Evolutionary conservation across 495 filamentous ascomycete genomes (phyloP).

Genomic region (Hypoxylon intermedium): DNA sequence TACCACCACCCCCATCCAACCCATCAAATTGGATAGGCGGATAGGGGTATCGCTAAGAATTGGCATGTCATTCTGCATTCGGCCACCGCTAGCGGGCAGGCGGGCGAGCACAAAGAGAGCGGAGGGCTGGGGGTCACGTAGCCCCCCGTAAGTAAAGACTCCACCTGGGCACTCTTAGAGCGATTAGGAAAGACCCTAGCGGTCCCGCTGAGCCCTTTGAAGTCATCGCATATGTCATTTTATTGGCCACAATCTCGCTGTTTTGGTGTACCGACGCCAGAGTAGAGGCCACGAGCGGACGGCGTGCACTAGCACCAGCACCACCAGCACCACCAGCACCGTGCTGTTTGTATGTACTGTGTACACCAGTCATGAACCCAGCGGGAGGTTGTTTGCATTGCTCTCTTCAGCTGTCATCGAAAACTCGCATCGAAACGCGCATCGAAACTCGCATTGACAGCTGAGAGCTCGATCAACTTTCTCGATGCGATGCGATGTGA

Average conservation of each 20-base stretch:
- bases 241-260: conserved; percentile 30
- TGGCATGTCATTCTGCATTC: conserved; percentile 41
- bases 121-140: conserved; percentile 9
- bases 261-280: conserved; percentile 14
- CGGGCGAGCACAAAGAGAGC: conserved; percentile 17
- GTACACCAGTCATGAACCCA: not conserved
- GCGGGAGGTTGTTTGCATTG: not conserved
- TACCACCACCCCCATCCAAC: conserved; percentile 23
- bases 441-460: not conserved
- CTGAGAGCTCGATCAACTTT: not conserved
- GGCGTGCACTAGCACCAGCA: conserved; percentile 15
- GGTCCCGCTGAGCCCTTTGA: conserved; percentile 40
- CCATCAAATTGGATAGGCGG: conserved; percentile 24
- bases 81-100: conserved; percentile 32
- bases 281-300: conserved; percentile 19
- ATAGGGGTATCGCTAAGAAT: conserved; percentile 22
- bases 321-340: conserved; percentile 13
- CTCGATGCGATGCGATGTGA: not conserved
- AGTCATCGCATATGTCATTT: conserved; percentile 43
- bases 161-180: conserved; percentile 5
- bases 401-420: not conserved
- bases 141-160: conserved; percentile 15
- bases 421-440: not conserved
- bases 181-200: conserved; percentile 48
- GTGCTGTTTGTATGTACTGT: not conserved